Evolutionary conservation across 768 basidiomycete species (phyloP), one percentile per base, ranked within the genome.

Genomic region (Lactarius evosmus): DNA sequence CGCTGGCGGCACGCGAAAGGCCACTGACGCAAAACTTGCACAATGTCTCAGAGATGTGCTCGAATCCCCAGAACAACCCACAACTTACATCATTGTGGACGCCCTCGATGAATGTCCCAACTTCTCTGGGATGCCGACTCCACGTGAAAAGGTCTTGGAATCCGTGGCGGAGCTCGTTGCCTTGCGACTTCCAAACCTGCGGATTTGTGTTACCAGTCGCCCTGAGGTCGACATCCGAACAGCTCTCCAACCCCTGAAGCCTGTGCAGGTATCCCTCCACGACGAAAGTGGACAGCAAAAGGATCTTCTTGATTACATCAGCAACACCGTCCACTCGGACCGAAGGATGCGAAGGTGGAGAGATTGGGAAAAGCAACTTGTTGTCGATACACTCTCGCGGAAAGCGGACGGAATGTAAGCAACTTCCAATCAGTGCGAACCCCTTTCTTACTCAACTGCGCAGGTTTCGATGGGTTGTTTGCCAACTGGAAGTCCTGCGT

Each of bases 391-490:
- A 0, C 64, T 65, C 11, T 53, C 64, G 12, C 19, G 30, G 3
- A 58, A 57, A 27, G 61, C 61, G 9, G 49, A 57, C 7, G 64
- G 63, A 16, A 62, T 62, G 63, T 65, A 32, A 33, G 59, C 22
- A 11, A 16, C 5, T 11, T 8, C 17, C n/a, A 3, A 2, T 22
- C 12, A 22, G 17, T 2, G 34, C 7, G 5, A 7, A 7, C 17
- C 12, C 22, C 2, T 9, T 60, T 19, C 55, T 55, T 14, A 54
- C 11, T 30, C 2, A 2, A 27, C 27, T 12, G 17, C 16, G 1
- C 49, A 63, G 62, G 63, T 65, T 65, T 32, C 59, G 63, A 1
- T 65, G 52, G 58, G 59, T 56, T 0, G 41, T 50, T 14, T 65
- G 63, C 25, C 63, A 56, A 22, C 19, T 61, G 12, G 63, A 65